Evolutionary conservation across 148 eudicot species (phyloP), one percentile per base, ranked within the genome.

Genomic region (Rhododendron kiyosumense): DNA sequence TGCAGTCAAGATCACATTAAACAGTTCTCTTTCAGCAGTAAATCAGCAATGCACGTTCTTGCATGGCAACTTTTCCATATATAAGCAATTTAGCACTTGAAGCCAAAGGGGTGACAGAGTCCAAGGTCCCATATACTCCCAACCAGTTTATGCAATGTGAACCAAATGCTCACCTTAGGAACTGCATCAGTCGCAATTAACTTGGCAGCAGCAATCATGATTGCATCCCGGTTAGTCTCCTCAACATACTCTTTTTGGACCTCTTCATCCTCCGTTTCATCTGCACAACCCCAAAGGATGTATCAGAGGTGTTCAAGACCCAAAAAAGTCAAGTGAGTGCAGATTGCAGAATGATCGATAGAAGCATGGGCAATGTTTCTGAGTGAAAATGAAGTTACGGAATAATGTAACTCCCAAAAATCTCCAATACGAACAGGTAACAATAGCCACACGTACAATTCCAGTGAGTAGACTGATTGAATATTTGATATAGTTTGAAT

Each of bases 191-290:
- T 93, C 75, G 91, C 92, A 87, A 97, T 90, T 88, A 97, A 89
- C 89, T 95, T 93, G 74, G 93, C 92, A 32, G 95, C 93, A 88
- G 94, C 96, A 85, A 94, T 92, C 89, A 97, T 92, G 82, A 95
- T 93, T 14, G 95, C 91, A 83, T 97, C 98, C 80, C 90, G 88
- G 84, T 91, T 95, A 77, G 95, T 95, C 87, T 94, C 98, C 88
- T 97, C 99, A 57, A 93, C 89, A 90, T 97, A 97, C 90, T 95
- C 99, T 90, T 92, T 92, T 82, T 91, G 92, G 57, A 87, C 89
- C 87, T 92, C 95, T 90, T 93, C 98, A 74, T 94, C 98, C 84
- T 95, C 96, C 36, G 91, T 89, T 76, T 96, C 95, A 86, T 91
- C 98, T 96, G 89, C 78, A 81, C 22, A 65, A 59, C 34, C 65